Evolutionary conservation across 306 rosid genomes (phyloP).

Genomic region (Senna tora): DNA sequence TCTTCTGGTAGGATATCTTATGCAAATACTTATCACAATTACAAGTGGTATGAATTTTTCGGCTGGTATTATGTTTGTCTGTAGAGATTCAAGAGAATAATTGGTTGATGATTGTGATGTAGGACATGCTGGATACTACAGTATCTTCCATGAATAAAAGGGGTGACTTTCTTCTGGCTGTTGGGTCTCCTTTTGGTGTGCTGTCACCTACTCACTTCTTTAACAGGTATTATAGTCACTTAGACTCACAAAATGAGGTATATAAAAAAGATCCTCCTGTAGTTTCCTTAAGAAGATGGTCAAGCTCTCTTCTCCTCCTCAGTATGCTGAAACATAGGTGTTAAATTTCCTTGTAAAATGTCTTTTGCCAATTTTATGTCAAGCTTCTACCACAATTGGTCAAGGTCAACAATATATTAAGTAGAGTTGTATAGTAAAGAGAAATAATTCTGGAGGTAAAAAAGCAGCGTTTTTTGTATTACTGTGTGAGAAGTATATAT

Average conservation of each 20-base stretch:
- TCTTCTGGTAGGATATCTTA: conserved; percentile 19
- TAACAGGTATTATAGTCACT: conserved; percentile 65
- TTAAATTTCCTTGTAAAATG: conserved; percentile 13
- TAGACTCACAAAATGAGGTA: background rate
- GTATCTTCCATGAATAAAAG: conserved; percentile 63
- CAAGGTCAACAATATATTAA: conserved; percentile 14
- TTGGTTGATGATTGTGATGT: conserved; percentile 34
- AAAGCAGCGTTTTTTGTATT: too few species aligned
- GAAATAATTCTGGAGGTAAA: too few species aligned
- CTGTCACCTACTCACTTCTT: conserved; percentile 89
- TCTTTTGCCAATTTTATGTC: conserved; percentile 18
- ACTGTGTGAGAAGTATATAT: too few species aligned
- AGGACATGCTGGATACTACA: conserved; percentile 59
- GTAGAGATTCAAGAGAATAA: conserved; percentile 36
- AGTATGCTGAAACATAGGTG: background rate
- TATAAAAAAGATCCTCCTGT: background rate
- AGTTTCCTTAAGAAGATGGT: conserved; percentile 34
- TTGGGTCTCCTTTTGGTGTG: conserved; percentile 97
- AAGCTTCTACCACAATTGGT: conserved; percentile 18
- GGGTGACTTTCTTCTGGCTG: conserved; percentile 81
- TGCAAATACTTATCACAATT: conserved; percentile 25
- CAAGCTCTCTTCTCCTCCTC: conserved; percentile 18
- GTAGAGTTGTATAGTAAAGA: too few species aligned
- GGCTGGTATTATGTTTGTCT: conserved; percentile 32
- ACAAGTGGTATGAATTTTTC: conserved; percentile 9